phyloP scores from a whole-genome alignment of 1,139 yeast species.

The Yamadazyma jaroonii region DNA sequence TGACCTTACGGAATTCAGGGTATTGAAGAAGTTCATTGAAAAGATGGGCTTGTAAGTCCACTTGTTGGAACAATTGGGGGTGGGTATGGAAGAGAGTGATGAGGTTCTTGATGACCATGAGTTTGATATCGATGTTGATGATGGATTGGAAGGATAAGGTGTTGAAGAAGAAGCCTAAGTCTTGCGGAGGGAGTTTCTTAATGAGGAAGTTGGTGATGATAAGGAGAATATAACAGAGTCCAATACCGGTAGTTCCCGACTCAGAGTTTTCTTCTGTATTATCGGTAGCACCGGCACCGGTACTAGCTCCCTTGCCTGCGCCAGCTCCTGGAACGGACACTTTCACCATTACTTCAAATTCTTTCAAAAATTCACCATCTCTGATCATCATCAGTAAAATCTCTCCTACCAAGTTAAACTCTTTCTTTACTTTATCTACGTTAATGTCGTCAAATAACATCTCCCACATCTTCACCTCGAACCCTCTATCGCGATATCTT shows the following conservation, averaged over 20 bases:
- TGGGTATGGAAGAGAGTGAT: constrained; percentile 44
- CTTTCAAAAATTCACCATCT: constrained; percentile 14
- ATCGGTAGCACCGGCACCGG: no score
- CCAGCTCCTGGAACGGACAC: no score
- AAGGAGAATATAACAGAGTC: constrained; percentile 30
- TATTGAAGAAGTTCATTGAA: constrained; percentile 57
- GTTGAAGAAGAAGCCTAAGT: no score
- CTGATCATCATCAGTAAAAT: constrained; percentile 24
- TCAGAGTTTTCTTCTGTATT: no score
- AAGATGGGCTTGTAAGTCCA: constrained; percentile 54
- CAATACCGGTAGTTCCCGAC: no score
- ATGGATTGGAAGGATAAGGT: constrained; percentile 17
- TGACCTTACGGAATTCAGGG: constrained; percentile 56
- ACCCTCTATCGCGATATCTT: constrained; percentile 7
- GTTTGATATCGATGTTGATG: constrained; percentile 44
- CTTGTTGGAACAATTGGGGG: constrained; percentile 56
- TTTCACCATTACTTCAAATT: constrained; percentile 15
- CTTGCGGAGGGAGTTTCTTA: constrained; percentile 10
- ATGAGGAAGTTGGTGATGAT: constrained; percentile 35
- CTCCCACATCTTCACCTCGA: constrained; percentile 8
- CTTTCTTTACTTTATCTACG: constrained; percentile 7
- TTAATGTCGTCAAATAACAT: constrained; percentile 9
- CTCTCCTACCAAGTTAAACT: constrained; percentile 30
- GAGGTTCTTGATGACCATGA: constrained; percentile 14
- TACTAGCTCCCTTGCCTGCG: no score